These are phyloP conservation scores for Russula dissimulans DNA, from an alignment of 768 basidiomycete genomes.

Conservation along the genomic window DNA sequence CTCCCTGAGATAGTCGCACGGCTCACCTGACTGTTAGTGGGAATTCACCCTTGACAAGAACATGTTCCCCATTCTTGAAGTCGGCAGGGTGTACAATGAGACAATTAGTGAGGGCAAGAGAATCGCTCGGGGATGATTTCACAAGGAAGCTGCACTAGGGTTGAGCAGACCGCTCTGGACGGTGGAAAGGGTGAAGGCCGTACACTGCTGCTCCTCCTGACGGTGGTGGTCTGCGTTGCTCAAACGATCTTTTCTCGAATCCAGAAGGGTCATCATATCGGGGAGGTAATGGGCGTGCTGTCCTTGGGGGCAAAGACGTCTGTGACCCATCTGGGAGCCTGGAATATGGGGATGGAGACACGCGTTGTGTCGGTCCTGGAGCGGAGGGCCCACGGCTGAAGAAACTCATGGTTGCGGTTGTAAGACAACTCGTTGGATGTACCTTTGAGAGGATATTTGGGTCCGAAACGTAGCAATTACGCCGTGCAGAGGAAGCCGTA, in stretches of 20 bases:
- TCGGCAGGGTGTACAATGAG: slow-evolving; percentile 72
- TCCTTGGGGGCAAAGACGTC: slow-evolving; percentile 8
- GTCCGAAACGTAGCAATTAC: background rate
- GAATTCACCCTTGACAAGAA: slow-evolving; percentile 62
- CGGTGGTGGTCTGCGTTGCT: slow-evolving; percentile 18
- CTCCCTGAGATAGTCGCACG: background rate
- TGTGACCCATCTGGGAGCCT: slow-evolving; percentile 17
- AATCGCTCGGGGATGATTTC: slow-evolving; percentile 22
- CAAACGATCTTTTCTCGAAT: slow-evolving; percentile 25
- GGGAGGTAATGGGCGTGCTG: slow-evolving; percentile 19
- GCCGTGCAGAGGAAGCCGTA: too few relatives aligned
- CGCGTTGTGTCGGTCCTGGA: slow-evolving; percentile 3
- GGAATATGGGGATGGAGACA: slow-evolving; percentile 15
- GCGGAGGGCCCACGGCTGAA: slow-evolving; percentile 6
- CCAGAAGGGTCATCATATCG: slow-evolving; percentile 25
- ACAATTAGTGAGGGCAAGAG: slow-evolving; percentile 70
- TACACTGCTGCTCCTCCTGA: slow-evolving; percentile 20
- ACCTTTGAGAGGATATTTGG: background rate
- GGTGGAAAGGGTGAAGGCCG: background rate
- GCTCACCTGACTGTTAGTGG: slow-evolving; percentile 66
- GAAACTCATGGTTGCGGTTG: slow-evolving; percentile 10
- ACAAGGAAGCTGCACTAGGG: slow-evolving; percentile 22
- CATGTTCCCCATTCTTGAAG: slow-evolving; percentile 64
- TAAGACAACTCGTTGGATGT: background rate
- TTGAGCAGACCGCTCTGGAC: background rate